phyloP scores from a whole-genome alignment of 805 yeast genomes.

The Lipomyces orientalis region DNA sequence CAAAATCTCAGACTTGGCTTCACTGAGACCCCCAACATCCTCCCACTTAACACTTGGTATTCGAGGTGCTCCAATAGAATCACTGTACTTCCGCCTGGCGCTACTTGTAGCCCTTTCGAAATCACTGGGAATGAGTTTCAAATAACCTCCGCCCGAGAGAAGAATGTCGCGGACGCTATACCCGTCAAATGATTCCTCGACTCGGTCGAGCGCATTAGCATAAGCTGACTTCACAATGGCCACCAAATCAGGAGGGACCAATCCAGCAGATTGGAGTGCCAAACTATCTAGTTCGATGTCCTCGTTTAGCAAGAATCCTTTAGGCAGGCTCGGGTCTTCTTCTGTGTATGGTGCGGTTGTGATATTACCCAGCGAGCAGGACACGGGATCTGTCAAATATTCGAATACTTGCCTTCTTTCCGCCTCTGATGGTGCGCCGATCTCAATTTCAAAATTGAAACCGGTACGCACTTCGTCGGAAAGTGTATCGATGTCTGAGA shows the following conservation, averaged over 20 bases:
- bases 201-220: conserved; percentile 58
- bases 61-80: conserved; percentile 94
- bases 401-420: conserved; percentile 73
- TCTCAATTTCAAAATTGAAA: conserved; percentile 75
- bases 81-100: conserved; percentile 87
- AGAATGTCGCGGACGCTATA: conserved; percentile 47
- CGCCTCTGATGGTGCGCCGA: conserved; percentile 76
- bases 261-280: conserved; percentile 89
- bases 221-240: conserved; percentile 74
- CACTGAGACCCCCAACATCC: conserved; percentile 93
- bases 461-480: conserved; percentile 68
- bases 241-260: conserved; percentile 79
- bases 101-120: conserved; percentile 72
- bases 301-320: conserved; percentile 46
- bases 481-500: conserved; percentile 69
- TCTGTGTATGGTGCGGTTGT: not conserved
- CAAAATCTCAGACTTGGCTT: conserved; percentile 87
- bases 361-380: not conserved
- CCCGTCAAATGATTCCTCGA: conserved; percentile 44
- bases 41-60: conserved; percentile 97
- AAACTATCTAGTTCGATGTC: conserved; percentile 64
- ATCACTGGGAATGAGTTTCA: conserved; percentile 62
- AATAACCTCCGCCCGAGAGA: conserved; percentile 60
- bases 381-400: conserved; percentile 48
- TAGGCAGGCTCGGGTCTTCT: conserved; percentile 15